phyloP scores from a whole-genome alignment of 2,329 filamentous ascomycete genomes.

The Aspergillus latus region DNA sequence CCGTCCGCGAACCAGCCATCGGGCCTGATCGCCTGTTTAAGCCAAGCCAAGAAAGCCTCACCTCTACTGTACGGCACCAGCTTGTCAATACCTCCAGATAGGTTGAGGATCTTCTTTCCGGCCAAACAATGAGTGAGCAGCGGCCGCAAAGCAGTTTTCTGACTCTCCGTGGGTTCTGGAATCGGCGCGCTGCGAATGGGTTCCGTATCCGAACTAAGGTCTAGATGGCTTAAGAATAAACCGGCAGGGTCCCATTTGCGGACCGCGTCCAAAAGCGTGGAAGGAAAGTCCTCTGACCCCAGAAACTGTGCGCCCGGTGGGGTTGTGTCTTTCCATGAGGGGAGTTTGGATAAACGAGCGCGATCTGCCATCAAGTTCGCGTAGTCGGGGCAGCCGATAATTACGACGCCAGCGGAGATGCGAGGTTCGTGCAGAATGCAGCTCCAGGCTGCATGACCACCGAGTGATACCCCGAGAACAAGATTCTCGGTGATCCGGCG shows the following conservation, averaged over 20 bases:
- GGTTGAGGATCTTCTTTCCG: conserved; percentile 55
- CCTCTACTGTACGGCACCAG: conserved; percentile 60
- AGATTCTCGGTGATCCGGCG: conserved; percentile 61
- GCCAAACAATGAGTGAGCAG: conserved; percentile 43
- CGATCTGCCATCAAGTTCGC: conserved; percentile 76
- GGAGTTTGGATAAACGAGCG: conserved; percentile 67
- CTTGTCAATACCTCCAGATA: conserved; percentile 58
- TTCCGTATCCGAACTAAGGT: conserved; percentile 20
- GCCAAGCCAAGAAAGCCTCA: conserved; percentile 56
- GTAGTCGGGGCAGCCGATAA: conserved; percentile 91
- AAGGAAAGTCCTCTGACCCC: conserved; percentile 75
- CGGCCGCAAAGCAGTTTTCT: conserved; percentile 46
- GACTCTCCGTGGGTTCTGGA: conserved; percentile 42
- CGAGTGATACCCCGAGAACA: conserved; percentile 78
- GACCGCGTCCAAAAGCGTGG: conserved; percentile 63
- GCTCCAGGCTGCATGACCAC: conserved; percentile 87
- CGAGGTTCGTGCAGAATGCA: conserved; percentile 74
- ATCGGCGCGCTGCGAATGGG: conserved; percentile 33
- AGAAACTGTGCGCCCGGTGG: conserved; percentile 65
- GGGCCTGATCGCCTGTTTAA: conserved; percentile 49
- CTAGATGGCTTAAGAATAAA: conserved; percentile 62
- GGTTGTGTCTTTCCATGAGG: conserved; percentile 59
- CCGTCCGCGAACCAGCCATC: conserved; percentile 52
- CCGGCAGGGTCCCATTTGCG: conserved; percentile 71
- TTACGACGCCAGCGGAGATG: conserved; percentile 72